Base-by-base conservation (phyloP, 177 flowering plant genomes). In the Vitis hybrid region DNA sequence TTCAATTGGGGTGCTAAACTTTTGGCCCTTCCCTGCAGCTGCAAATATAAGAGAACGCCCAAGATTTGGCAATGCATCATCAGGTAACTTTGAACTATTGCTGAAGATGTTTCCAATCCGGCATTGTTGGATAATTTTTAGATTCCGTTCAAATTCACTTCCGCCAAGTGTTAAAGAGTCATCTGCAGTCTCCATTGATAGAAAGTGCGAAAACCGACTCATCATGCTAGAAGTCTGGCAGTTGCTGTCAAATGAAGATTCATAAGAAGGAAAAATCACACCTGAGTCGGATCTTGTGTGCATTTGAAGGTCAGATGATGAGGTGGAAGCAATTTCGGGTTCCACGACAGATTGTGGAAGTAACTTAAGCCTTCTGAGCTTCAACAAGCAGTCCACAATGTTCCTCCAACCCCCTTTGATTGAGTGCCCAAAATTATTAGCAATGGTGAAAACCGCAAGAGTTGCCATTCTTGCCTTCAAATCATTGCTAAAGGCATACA, bases 21-120 rank as follows among this genome's bases (percentile, higher is more conserved):
- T 92, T 65, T 94, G 98, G 51, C 94, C 96, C 77, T 84, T 90
- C 16, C 98, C 97, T 9, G 90, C 97, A 1, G 97, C 97, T 56
- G 97, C 89, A 72, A 86, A 89, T 72, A 91, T 85, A 49, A 95
- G 73, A 55, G 93, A 85, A 11, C 91, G 86, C 57, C 97, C 98
- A 1, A 96, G 95, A 74, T 82, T 80, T 59, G 82, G 68, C 66
- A 96, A 62, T 7, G 97, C 66, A 1, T 88, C 97, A 3, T 72
- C 85, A 0, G 88, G 84, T 50, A 94, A 70, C 66, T 39, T 82
- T 13, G 84, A 71, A 61, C 90, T 87, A 45, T 81, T 81, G 70
- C 74, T 80, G 77, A 94, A 88, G 59, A 94, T 87, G 82, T 63
- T 84, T 8, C 90, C 90, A 54, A 93, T 89, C 50, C 75, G 78